These are phyloP conservation scores for Podaxis mareebaensis DNA, from an alignment of 768 basidiomycete genomes.

Conservation along the genomic window DNA sequence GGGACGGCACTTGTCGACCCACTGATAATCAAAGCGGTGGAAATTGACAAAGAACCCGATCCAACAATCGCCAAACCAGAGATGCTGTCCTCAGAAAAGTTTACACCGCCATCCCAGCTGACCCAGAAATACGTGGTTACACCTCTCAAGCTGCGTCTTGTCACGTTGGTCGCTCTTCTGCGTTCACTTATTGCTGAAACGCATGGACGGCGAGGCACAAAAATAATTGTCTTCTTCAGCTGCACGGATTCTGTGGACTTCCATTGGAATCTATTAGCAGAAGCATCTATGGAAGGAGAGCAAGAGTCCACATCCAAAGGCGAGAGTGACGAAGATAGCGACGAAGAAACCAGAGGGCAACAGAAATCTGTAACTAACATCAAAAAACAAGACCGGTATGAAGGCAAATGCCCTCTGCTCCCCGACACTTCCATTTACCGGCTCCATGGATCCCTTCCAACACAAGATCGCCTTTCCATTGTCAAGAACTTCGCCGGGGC, in stretches of 20 bases:
- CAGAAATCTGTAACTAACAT: neutral
- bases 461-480: conserved; percentile 75
- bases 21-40: conserved; percentile 77
- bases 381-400: conserved; percentile 19
- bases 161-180: conserved; percentile 83
- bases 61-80: conserved; percentile 3
- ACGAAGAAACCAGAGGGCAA: conserved; percentile 25
- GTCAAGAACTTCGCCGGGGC: conserved; percentile 77
- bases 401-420: conserved; percentile 70
- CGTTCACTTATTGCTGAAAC: conserved; percentile 75
- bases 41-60: conserved; percentile 40
- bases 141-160: conserved; percentile 93
- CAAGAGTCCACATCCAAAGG: conserved; percentile 19
- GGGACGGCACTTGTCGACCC: conserved; percentile 80
- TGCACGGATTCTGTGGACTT: conserved; percentile 99
- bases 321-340: conserved; percentile 25
- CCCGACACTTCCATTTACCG: conserved; percentile 83
- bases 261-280: conserved; percentile 84
- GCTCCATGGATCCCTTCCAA: conserved; percentile 90
- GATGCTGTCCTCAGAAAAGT: conserved; percentile 31
- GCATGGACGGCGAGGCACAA: conserved; percentile 51
- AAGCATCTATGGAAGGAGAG: conserved; percentile 58
- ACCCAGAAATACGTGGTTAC: conserved; percentile 88
- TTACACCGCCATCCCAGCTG: conserved; percentile 94
- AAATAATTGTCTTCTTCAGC: conserved; percentile 93